Conservation (phyloP, 768 basidiomycete species). For the Russula sp. region DNA sequence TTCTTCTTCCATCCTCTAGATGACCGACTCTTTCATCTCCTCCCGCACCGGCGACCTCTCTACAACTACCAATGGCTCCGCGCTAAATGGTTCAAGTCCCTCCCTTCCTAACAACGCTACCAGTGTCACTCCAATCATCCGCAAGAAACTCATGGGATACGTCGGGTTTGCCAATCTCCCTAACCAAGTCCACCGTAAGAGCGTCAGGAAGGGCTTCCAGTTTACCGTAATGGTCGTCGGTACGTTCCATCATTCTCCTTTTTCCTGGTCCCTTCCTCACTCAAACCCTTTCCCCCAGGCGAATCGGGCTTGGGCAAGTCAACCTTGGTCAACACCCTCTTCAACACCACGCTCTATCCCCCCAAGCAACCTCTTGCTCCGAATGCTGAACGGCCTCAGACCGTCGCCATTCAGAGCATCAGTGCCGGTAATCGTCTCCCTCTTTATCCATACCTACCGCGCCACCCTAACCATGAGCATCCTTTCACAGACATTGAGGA, state of each 20-base stretch:
- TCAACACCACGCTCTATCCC: conserved; percentile 93
- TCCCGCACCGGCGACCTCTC: conserved; percentile 56
- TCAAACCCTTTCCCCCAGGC: conserved; percentile 40
- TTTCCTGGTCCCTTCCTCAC: conserved; percentile 5
- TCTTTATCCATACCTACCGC: background rate
- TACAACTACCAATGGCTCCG: conserved; percentile 48
- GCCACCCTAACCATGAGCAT: background rate
- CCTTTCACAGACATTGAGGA: conserved; percentile 89
- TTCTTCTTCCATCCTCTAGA: conserved; percentile 33
- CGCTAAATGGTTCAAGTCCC: conserved; percentile 55
- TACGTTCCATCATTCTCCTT: conserved; percentile 39
- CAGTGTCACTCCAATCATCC: conserved; percentile 39
- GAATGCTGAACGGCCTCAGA: conserved; percentile 80
- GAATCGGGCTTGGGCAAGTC: conserved; percentile 99
- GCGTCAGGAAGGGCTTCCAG: conserved; percentile 96
- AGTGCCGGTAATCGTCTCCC: conserved; percentile 66
- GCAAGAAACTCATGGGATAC: conserved; percentile 93
- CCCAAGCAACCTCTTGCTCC: conserved; percentile 80
- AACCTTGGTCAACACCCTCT: conserved; percentile 96
- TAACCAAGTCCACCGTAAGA: conserved; percentile 99
- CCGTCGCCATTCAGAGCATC: conserved; percentile 97
- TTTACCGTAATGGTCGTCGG: conserved; percentile 99
- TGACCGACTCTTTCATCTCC: conserved; percentile 71
- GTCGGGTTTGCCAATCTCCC: conserved; percentile 97
- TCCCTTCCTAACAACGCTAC: conserved; percentile 36